Base-by-base conservation (phyloP, 2,329 filamentous ascomycete species). In the Monosporascus cannonballus region DNA sequence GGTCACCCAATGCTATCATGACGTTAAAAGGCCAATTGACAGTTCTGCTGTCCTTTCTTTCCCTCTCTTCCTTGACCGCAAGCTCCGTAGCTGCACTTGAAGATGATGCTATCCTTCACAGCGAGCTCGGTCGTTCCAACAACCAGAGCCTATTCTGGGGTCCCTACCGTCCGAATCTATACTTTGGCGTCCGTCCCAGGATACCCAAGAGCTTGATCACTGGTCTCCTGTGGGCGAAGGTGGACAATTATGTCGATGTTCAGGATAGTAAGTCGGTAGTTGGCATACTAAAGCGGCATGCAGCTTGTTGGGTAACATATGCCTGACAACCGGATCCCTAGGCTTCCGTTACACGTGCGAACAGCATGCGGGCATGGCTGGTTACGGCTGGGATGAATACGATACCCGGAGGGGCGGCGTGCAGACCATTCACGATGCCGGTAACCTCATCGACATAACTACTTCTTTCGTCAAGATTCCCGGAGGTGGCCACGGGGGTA, bases 351-450 rank as follows among this genome's bases (percentile, higher is more conserved):
- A 96, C 69, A 96, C 94, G 0, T 99, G 94, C 73, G 94, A 97
- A 70, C 94, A 99, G 69, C 83, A 94, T 69, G 90, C 95, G 68
- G 88, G 88, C 59, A 96, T 99, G 80, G 87, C 84, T 47, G 93
- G 93, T 52, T 99, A 99, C 69, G 94, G 94, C 56, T 99, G 94
- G 94, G 92, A 97, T 64, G 90, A 96, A 68, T 99, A 95, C 69
- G 94, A 99, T 71, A 86, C 91, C 22, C 81, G 94, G 53, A 87
- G 80, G 52, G 94, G 94, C 56, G 94, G 94, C 52, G 79, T 89
- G 22, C 90, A 99, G 71, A 89, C 88, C 1, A 93, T 99, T 54
- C 90, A 95, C 66, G 94, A 99, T 69, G 85, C 86, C 51, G 87
- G 83, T 48, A 99, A 99, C 72, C 82, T 81, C 53, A 80, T 99